phyloP scores from a whole-genome alignment of 1,284 basidiomycete species.

The Heliocybe sulcata region DNA sequence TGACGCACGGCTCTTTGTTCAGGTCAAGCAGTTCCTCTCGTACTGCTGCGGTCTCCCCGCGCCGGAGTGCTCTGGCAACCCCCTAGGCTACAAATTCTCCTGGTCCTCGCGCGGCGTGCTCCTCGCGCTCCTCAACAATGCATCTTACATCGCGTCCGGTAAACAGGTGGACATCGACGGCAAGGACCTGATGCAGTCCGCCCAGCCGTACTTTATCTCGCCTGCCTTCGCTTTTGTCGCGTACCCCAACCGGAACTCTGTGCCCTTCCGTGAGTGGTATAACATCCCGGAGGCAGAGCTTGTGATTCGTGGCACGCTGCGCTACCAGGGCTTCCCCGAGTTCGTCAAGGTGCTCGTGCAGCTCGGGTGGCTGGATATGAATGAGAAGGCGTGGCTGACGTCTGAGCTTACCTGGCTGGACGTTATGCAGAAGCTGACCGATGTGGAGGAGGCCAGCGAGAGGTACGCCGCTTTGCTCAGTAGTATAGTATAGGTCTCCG shows the following conservation, averaged over 20 bases:
- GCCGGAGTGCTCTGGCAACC: constrained; percentile 87
- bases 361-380: constrained; percentile 82
- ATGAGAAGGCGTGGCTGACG: constrained; percentile 73
- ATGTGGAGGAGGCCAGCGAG: constrained; percentile 66
- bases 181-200: constrained; percentile 77
- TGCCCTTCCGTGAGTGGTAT: constrained; percentile 84
- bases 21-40: constrained; percentile 92
- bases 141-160: constrained; percentile 72
- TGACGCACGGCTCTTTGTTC: constrained; percentile 3
- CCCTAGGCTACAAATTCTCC: constrained; percentile 98
- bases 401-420: constrained; percentile 77
- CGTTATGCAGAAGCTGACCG: constrained; percentile 76
- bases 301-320: constrained; percentile 87
- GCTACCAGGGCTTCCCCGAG: constrained; percentile 98
- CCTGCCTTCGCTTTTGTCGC: constrained; percentile 95
- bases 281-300: constrained; percentile 93
- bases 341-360: constrained; percentile 88
- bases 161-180: constrained; percentile 61
- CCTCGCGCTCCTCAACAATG: constrained; percentile 90
- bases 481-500: neutral
- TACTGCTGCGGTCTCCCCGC: constrained; percentile 97
- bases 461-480: constrained; percentile 34
- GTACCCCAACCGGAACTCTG: constrained; percentile 96
- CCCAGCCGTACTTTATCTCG: constrained; percentile 92
- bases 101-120: constrained; percentile 98